Percentiles rank a stretch among this genome's conserved stretches.
These are phyloP conservation scores for Ilyonectria destructans DNA, from an alignment of 2,329 filamentous ascomycete species.

Conservation along the genomic window DNA sequence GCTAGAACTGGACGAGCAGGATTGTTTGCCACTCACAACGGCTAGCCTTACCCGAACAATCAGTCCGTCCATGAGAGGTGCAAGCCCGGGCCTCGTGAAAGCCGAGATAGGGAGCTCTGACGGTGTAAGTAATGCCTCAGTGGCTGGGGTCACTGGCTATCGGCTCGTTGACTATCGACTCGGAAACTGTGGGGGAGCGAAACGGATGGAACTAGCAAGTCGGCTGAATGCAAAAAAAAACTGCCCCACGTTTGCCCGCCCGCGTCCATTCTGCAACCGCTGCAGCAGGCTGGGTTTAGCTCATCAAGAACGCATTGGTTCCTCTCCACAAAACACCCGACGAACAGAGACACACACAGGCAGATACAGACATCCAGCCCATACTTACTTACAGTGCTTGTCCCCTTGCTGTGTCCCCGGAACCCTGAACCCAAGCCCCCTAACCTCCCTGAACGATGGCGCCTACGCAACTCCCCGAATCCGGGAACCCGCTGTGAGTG, in stretches of 20 bases:
- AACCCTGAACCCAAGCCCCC: constrained; percentile 7
- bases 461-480: constrained; percentile 63
- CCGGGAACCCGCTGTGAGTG: constrained; percentile 66
- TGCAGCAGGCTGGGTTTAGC: constrained; percentile 14
- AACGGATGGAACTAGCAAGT: constrained; percentile 2
- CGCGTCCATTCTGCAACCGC: constrained; percentile 5
- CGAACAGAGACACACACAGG: background rate
- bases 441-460: constrained; percentile 54
- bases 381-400: background rate
- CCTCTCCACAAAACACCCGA: constrained; percentile 12
- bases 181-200: background rate
- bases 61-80: background rate
- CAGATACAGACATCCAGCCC: constrained; percentile 17
- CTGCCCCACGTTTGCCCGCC: constrained; percentile 19
- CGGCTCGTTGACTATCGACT: constrained; percentile 3
- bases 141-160: constrained; percentile 17
- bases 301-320: constrained; percentile 4
- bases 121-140: constrained; percentile 20
- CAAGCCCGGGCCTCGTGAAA: background rate
- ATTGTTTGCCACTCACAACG: background rate
- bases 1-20: background rate
- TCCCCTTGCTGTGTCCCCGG: background rate
- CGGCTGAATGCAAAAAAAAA: constrained; percentile 11
- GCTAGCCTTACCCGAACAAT: background rate
- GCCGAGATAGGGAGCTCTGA: constrained; percentile 1